These are phyloP conservation scores for Phytophthora kernoviae DNA, from an alignment of 352 stramenopile species.

Conservation along the genomic window DNA sequence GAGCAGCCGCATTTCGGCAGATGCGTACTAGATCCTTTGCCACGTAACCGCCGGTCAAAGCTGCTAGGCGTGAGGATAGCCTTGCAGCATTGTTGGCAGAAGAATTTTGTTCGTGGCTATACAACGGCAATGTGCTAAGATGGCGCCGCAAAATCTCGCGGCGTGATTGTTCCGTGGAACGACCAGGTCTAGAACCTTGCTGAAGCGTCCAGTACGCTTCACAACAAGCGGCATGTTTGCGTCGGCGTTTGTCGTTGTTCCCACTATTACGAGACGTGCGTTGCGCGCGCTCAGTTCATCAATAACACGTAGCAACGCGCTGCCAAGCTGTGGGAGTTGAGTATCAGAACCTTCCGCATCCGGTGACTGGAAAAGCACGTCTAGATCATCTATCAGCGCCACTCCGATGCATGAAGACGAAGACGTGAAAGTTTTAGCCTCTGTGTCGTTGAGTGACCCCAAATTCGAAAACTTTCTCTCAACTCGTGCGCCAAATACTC, in stretches of 20 bases:
- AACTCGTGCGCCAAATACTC: conserved; percentile 61
- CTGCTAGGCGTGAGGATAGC: conserved; percentile 50
- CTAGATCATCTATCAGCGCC: conserved; percentile 73
- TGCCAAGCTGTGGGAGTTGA: conserved; percentile 56
- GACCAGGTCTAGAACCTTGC: conserved; percentile 64
- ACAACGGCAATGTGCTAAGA: conserved; percentile 39
- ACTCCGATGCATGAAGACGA: conserved; percentile 34
- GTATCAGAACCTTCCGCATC: conserved; percentile 37
- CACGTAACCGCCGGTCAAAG: conserved; percentile 75
- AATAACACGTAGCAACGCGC: conserved; percentile 63
- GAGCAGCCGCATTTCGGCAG: conserved; percentile 59
- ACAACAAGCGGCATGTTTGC: conserved; percentile 45
- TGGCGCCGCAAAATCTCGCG: conserved; percentile 52
- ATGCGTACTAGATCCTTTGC: conserved; percentile 79
- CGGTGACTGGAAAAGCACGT: conserved; percentile 60
- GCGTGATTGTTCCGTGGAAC: conserved; percentile 69
- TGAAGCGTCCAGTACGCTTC: conserved; percentile 58
- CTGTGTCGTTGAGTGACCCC: neutral
- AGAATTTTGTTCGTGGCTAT: neutral
- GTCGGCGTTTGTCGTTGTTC: conserved; percentile 41
- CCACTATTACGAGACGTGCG: conserved; percentile 53
- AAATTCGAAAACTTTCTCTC: conserved; percentile 34
- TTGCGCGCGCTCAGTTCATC: conserved; percentile 42
- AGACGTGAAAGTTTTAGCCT: neutral
- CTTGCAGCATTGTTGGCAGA: conserved; percentile 3